Base-by-base conservation (phyloP, 2,329 filamentous ascomycete genomes). In the Teratosphaeria nubilosa region DNA sequence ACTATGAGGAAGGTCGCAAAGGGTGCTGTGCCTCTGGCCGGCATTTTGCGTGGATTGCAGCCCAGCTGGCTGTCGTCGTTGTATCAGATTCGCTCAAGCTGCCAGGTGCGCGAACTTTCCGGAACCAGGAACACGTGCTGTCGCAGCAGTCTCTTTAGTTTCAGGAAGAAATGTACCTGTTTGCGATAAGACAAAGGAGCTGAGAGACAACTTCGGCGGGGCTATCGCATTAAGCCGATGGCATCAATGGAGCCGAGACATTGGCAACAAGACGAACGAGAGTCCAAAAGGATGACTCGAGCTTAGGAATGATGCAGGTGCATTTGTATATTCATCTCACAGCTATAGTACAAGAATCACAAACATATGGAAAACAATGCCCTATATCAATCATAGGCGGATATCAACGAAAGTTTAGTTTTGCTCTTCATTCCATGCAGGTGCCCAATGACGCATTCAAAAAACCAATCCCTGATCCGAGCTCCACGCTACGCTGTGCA, bases 1-100 rank as follows among this genome's bases (percentile, higher is more conserved):
- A 97, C 86, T 72, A 99, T 96, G 75, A 99, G 86, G 72, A 96
- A 96, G 53, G 94, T 96, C 75, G 91, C 91, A 73, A 99, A 99
- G 54, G 90, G 71, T 30, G 69, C 64, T 56, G 60, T 65, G 59
- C 65, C 62, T 65, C 65, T 65, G 58, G 62, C 59, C 25, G 68
- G 60, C 68, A 70, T 70, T 24, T 16, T 56, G 55, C 20, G 45
- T 25, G 20, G 54, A 53, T 24, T 5, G n/a, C 41, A 48, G 41
- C 20, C n/a, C 6, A 10, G 20, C 20, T 16, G 41, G n/a, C 41
- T 6, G 41, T 22, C 2, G 16, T 22, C 41, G 20, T 9, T 48
- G 41, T 48, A 5, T 48, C 20, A 22, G 9, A 48, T 6, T 48
- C 41, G 41, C 20, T 22, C n/a, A n/a, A 22, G 5, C 9, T 48